Conservation (phyloP, 1,284 basidiomycete species). For the Neolentinus lepideus region DNA sequence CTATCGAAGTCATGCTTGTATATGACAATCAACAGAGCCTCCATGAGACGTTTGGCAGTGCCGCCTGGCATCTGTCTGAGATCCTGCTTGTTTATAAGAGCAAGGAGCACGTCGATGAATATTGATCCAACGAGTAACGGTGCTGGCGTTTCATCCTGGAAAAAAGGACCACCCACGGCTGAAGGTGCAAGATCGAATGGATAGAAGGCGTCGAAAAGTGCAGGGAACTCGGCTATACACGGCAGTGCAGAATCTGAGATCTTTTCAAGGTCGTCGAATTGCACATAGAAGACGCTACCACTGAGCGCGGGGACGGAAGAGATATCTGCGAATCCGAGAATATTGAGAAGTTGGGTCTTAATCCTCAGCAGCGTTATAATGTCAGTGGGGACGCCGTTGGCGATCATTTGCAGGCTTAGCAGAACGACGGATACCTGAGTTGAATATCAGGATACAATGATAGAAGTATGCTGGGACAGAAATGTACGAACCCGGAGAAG, state of each 20-base stretch:
- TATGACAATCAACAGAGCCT: constrained; percentile 53
- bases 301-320: constrained; percentile 34
- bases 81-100: constrained; percentile 37
- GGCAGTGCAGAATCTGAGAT: constrained; percentile 39
- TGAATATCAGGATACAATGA: constrained; percentile 1
- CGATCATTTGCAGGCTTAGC: constrained; percentile 56
- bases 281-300: constrained; percentile 43
- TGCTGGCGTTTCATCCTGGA: constrained; percentile 34
- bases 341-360: constrained; percentile 49
- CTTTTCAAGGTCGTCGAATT: constrained; percentile 36
- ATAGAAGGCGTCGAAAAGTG: constrained; percentile 51
- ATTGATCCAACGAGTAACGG: constrained; percentile 49
- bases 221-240: constrained; percentile 50
- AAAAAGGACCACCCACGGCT: constrained; percentile 37
- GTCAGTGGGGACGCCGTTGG: constrained; percentile 50
- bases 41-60: constrained; percentile 50
- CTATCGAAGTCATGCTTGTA: constrained; percentile 66
- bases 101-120: constrained; percentile 53
- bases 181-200: constrained; percentile 38
- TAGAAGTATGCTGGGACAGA: background rate
- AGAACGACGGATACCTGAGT: constrained; percentile 46
- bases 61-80: constrained; percentile 40
- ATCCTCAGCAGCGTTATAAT: constrained; percentile 46
- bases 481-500: constrained; percentile 36
- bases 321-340: constrained; percentile 49